Evolutionary conservation across 23 red algal species (phyloP).

Genomic region (Chondrus crispus): DNA sequence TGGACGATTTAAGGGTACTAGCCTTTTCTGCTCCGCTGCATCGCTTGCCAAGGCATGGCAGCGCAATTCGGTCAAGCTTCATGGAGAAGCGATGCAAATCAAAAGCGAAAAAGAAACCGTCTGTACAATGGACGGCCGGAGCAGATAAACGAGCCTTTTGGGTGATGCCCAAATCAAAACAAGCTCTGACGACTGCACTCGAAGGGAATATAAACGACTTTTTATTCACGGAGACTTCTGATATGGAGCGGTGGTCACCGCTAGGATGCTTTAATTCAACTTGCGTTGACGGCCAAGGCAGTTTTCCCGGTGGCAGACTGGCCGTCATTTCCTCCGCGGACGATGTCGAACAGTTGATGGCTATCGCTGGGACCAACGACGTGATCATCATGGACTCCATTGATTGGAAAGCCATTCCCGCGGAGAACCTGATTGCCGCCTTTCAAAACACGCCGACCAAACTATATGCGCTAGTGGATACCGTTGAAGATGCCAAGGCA

Average conservation of each 20-base stretch:
- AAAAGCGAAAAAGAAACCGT: too few species aligned
- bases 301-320: constrained; percentile 28
- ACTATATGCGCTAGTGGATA: constrained; percentile 36
- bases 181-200: constrained; percentile 51
- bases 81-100: too few species aligned
- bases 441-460: constrained; percentile 16
- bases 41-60: too few species aligned
- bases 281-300: background rate
- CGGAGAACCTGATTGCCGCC: constrained; percentile 66
- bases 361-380: constrained; percentile 1
- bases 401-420: constrained; percentile 69
- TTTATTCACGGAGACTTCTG: constrained; percentile 32
- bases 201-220: constrained; percentile 63
- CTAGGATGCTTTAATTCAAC: constrained; percentile 35
- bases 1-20: too few species aligned
- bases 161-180: constrained; percentile 53
- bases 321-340: constrained; percentile 11
- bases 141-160: constrained; percentile 36
- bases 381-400: constrained; percentile 51
- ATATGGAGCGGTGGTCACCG: constrained; percentile 5
- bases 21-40: too few species aligned
- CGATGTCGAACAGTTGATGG: constrained; percentile 8
- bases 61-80: too few species aligned
- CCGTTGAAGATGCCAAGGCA: constrained; percentile 44
- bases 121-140: background rate